A percentile compares a stretch with the other conserved stretches of the same genome.
phyloP scores from a whole-genome alignment of 345 rosid species.

The Ricinus communis region DNA sequence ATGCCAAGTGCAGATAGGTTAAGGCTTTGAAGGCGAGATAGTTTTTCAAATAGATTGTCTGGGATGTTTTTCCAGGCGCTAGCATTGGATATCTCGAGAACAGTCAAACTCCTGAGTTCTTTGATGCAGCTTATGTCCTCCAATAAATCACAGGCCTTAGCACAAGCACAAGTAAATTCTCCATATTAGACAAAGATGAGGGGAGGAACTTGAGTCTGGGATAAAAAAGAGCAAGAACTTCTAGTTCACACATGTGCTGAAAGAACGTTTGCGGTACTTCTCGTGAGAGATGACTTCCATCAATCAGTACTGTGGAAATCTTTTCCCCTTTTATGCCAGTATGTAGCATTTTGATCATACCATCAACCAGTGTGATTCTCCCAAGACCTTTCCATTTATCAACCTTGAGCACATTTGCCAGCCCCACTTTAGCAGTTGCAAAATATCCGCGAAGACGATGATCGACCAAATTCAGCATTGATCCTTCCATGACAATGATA shows the following conservation, averaged over 20 bases:
- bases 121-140: conserved; percentile 14
- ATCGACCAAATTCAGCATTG: conserved; percentile 30
- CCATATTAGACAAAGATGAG: conserved; percentile 12
- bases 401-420: conserved; percentile 34
- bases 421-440: conserved; percentile 30
- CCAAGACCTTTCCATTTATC: conserved; percentile 32
- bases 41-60: conserved; percentile 25
- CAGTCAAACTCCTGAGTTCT: conserved; percentile 29
- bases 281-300: conserved; percentile 39
- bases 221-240: conserved; percentile 45
- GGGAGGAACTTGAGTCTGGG: conserved; percentile 32
- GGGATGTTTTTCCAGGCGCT: conserved; percentile 31
- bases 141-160: conserved; percentile 52
- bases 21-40: conserved; percentile 42
- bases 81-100: conserved; percentile 63
- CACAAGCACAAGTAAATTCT: conserved; percentile 43
- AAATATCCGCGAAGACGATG: conserved; percentile 27
- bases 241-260: conserved; percentile 22
- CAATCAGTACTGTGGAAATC: conserved; percentile 41
- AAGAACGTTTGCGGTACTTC: conserved; percentile 31
- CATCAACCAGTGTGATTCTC: conserved; percentile 44
- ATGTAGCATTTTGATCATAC: conserved; percentile 46
- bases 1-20: conserved; percentile 46
- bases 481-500: conserved; percentile 42
- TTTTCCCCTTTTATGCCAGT: conserved; percentile 18